Base-by-base conservation (phyloP, 331 rosid genomes). In the Rhamnella rubrinervis region DNA sequence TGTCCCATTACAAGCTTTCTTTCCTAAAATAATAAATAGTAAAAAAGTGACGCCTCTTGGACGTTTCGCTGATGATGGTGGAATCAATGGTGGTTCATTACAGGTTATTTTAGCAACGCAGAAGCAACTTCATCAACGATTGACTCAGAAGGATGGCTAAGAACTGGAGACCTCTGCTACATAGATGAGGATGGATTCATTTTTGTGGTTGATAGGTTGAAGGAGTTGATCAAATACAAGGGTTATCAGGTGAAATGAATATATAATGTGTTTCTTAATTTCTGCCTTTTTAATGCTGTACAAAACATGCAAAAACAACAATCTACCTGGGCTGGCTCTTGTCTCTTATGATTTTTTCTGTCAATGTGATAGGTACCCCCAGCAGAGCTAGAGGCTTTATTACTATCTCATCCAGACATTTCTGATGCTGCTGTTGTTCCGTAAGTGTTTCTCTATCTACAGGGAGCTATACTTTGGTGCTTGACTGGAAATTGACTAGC, bases 201-300 rank as follows among this genome's bases (percentile, higher is more conserved):
- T 71, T 93, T 93, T 65, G 78, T 93, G 38, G 97, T 93, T 4
- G 98, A 93, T 83, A 78, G 98, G 57, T 64, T 93, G 73, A 93
- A 93, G 71, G 98, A 93, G 86, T 92, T 93, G 9, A 93, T 93
- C 18, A 93, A 90, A 58, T 93, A 93, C 82, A 88, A 90, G 82
- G 97, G 97, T 39, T 90, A 86, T 84, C 98, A 93, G 96, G 98
- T 72, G 15, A 60, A 23, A 31, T 4, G 35, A 3, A 31, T 31
- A 31, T 31, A 26, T 25, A 6, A 31, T 59, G n/a, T 5, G n/a
- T 9, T 37, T 39, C 3, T 59, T 59, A 16, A 18, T 25, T 13
- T 12, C 5, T 26, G 44, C 1, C 1, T 46, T 7, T 13, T 65
- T 50, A 35, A 53, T 66, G 46, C 25, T 17, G 13, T 44, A 2